These are phyloP conservation scores for Neofusicoccum ribis DNA, from an alignment of 2,329 filamentous ascomycete genomes.

Conservation along the genomic window DNA sequence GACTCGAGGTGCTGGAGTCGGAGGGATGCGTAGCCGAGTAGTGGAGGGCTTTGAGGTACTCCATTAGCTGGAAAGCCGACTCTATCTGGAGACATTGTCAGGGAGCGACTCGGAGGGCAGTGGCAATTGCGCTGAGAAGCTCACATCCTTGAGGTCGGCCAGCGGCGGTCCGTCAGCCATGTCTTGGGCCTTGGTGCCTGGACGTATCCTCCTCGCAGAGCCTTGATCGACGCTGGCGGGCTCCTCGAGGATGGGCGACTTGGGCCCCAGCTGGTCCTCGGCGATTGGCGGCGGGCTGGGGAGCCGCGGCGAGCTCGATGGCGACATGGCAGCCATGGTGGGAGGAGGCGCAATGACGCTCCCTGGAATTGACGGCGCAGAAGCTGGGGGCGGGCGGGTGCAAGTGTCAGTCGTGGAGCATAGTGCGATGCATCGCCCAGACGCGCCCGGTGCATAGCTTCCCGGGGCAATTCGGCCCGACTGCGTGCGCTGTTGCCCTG, in stretches of 20 bases:
- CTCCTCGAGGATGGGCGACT: slow-evolving; percentile 66
- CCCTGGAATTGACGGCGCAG: slow-evolving; percentile 3
- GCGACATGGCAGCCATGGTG: slow-evolving; percentile 47
- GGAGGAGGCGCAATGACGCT: slow-evolving; percentile 4
- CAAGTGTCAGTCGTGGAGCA: neutral
- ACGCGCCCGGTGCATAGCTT: no score
- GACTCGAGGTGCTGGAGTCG: slow-evolving; percentile 57
- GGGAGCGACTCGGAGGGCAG: slow-evolving; percentile 17
- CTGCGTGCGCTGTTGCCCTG: no score
- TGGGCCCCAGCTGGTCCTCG: slow-evolving; percentile 85
- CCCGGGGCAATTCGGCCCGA: neutral
- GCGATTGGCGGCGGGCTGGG: slow-evolving; percentile 93
- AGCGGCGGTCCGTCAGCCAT: slow-evolving; percentile 92
- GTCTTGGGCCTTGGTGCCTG: slow-evolving; percentile 86
- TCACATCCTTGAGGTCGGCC: slow-evolving; percentile 70
- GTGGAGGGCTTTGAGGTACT: slow-evolving; percentile 92
- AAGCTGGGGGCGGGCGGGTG: neutral
- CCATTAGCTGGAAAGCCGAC: slow-evolving; percentile 94
- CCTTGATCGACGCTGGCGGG: slow-evolving; percentile 67
- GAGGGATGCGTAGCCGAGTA: slow-evolving; percentile 71
- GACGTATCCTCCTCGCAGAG: slow-evolving; percentile 81
- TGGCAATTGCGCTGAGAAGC: neutral
- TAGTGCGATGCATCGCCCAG: neutral
- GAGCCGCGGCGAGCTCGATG: slow-evolving; percentile 82
- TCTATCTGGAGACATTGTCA: slow-evolving; percentile 68